Evolutionary conservation across 345 rosid species (phyloP).

Genomic region (Bretschneidera sinensis): DNA sequence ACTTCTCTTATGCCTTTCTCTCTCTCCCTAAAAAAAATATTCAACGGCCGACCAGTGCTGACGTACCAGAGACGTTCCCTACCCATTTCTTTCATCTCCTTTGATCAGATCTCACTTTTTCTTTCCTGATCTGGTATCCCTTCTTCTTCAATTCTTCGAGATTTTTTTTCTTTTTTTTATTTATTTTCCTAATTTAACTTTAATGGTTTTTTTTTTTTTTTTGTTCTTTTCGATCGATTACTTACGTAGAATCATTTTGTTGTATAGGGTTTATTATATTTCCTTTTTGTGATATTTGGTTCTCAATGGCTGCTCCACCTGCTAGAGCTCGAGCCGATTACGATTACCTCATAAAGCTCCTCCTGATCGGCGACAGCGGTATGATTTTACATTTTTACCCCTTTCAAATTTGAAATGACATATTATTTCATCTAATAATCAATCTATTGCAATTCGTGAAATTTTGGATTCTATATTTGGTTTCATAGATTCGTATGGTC

Average conservation of each 20-base stretch:
- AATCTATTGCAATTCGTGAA: too few relatives aligned
- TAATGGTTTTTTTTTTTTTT: not conserved
- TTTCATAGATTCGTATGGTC: not conserved
- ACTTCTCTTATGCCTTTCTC: too few relatives aligned
- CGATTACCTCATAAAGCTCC: constrained; percentile 67
- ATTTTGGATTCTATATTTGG: too few relatives aligned
- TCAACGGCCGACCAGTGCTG: constrained; percentile 50
- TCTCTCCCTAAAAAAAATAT: constrained; percentile 11
- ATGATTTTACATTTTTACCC: not conserved
- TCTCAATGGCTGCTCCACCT: constrained; percentile 64
- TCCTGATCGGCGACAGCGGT: constrained; percentile 51
- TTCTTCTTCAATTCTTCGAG: constrained; percentile 9
- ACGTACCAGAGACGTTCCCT: constrained; percentile 29
- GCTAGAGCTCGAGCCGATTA: constrained; percentile 81
- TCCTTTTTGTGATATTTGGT: not conserved
- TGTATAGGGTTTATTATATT: not conserved
- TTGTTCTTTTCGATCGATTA: constrained; percentile 9
- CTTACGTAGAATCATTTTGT: not conserved
- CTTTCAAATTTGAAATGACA: not conserved
- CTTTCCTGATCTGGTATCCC: constrained; percentile 33
- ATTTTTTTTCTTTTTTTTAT: not conserved
- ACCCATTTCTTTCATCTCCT: constrained; percentile 19
- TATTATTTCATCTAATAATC: too few relatives aligned
- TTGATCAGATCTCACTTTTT: constrained; percentile 27
- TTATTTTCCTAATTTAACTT: too few relatives aligned